phyloP scores from a whole-genome alignment of 225 moss, liverwort and hornwort genomes.

The Ulota crispa region DNA sequence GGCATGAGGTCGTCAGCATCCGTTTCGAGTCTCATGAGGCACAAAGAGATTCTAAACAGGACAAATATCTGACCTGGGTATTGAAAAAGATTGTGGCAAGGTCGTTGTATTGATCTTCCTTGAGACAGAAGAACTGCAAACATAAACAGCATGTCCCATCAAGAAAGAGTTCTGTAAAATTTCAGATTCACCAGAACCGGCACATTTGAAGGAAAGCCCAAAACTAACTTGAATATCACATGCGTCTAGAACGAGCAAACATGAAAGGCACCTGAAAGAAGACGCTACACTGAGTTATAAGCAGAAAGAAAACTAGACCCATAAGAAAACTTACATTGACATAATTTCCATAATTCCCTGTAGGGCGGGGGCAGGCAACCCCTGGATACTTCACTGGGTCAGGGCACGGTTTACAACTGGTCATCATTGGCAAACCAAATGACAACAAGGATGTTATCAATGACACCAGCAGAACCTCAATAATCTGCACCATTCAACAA shows the following conservation, averaged over 20 bases:
- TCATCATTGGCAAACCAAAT: constrained; percentile 92
- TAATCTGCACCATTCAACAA: constrained; percentile 59
- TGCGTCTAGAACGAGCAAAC: constrained; percentile 2
- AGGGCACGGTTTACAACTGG: constrained; percentile 91
- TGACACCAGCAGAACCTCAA: constrained; percentile 94
- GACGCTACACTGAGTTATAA: neutral
- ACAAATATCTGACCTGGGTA: constrained; percentile 66
- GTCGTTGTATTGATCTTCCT: constrained; percentile 90
- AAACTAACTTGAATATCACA: neutral
- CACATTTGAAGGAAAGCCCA: neutral
- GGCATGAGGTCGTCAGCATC: neutral
- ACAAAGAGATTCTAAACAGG: constrained; percentile 5
- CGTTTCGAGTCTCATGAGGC: neutral
- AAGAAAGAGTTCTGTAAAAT: neutral
- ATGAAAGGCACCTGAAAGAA: neutral
- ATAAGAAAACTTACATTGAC: constrained; percentile 69
- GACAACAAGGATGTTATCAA: constrained; percentile 89
- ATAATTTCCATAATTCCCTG: constrained; percentile 91
- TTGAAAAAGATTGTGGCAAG: constrained; percentile 99
- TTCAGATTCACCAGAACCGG: neutral
- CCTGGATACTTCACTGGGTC: constrained; percentile 85
- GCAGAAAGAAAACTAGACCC: neutral
- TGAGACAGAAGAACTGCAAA: constrained; percentile 84
- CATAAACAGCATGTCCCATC: constrained; percentile 13
- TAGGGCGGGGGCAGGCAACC: constrained; percentile 80